Base-by-base conservation (phyloP, 345 rosid species). In the Physaria fendleri region DNA sequence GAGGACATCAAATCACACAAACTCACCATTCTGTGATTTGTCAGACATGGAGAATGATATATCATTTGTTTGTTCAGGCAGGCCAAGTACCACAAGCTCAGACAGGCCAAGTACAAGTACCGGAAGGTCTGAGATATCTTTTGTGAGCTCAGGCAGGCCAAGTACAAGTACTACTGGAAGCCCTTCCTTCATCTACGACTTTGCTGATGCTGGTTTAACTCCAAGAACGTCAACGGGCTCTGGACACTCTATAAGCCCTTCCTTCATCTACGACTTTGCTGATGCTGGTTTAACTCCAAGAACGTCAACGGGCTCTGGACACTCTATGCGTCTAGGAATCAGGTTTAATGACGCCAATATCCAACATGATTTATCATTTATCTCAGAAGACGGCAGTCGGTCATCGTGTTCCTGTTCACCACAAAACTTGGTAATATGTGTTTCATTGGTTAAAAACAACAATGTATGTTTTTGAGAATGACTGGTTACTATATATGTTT, bases 131-230 rank as follows among this genome's bases (percentile, higher is more conserved):
- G 95, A 93, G 25, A 78, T 89, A 53, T 93, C 99, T 40, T 89
- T 85, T 64, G 76, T 89, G 68, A 87, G 95, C 84, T 83, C 95
- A 0, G 87, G 80, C 14, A 71, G 97, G 65, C 84, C 94, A 21
- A 93, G 97, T 82, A 75, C 78, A 24, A 63, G 74, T 69, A 70
- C 64, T 49, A 80, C 9, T 38, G 74, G 34, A 17, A 68, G 37
- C 77, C 80, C 84, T 34, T 77, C 85, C 25, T 62, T 65, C 40
- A 29, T 77, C 59, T 76, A 68, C 6, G 95, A 88, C 33, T 76
- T 56, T 53, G 61, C 60, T 6, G 95, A 93, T 54, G 52, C 73
- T 21, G 72, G 59, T 33, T 70, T 41, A 32, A 59, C 65, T 25
- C 68, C 90, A 2, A 71, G 82, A 52, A 20, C 63, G 46, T 92